Evolutionary conservation across 192 early-diverging fungal genomes (phyloP).

Genomic region (Entomortierella beljakovae): DNA sequence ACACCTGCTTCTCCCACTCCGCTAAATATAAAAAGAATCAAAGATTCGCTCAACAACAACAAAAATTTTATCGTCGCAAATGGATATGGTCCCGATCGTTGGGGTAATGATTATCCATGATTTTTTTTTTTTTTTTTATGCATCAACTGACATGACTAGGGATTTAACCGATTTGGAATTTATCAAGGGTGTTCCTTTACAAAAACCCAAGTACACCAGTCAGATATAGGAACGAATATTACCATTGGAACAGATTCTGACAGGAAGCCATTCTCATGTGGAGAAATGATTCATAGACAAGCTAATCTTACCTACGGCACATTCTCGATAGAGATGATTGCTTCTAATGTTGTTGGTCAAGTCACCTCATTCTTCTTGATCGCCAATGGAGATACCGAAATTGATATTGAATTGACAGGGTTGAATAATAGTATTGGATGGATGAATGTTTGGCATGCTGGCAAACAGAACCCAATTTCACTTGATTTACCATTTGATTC

Average conservation of each 20-base stretch:
- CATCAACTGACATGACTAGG: too few species aligned
- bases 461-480: conserved; percentile 29
- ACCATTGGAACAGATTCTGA: conserved; percentile 40
- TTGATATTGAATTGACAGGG: conserved; percentile 50
- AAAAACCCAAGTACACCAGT: conserved; percentile 31
- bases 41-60: conserved; percentile 20
- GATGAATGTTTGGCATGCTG: conserved; percentile 45
- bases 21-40: conserved; percentile 1
- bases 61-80: conserved; percentile 46
- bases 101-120: conserved; percentile 20
- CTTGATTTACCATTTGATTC: conserved; percentile 30
- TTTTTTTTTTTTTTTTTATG: too few species aligned
- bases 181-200: conserved; percentile 38
- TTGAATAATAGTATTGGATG: conserved; percentile 31
- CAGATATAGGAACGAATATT: conserved; percentile 11
- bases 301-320: conserved; percentile 23
- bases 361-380: conserved; percentile 50
- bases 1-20: too few species aligned
- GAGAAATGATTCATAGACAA: conserved; percentile 22
- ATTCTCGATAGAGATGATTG: conserved; percentile 49
- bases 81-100: conserved; percentile 40
- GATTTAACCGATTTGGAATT: too few species aligned
- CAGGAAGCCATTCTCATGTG: conserved; percentile 37
- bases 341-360: conserved; percentile 36
- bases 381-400: conserved; percentile 34